These are phyloP conservation scores for Blastobotrys buckinghamii DNA, from an alignment of 1,139 yeast species.

Conservation along the genomic window DNA sequence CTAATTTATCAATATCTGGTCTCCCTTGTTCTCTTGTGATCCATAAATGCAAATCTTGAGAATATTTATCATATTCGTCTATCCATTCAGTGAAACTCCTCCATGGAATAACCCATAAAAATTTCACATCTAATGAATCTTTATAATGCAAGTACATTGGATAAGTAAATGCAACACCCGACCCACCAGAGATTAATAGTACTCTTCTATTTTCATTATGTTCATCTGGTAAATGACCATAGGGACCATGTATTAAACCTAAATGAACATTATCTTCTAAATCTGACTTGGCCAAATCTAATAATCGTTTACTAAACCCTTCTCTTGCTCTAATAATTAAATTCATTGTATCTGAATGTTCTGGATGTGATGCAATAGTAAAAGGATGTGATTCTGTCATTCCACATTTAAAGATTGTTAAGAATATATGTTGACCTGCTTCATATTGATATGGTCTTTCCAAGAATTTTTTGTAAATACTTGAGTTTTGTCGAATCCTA, in stretches of 20 bases:
- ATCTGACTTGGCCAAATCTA: constrained; percentile 9
- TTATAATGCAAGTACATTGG: constrained; percentile 24
- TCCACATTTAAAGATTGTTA: constrained; percentile 23
- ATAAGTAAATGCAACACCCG: constrained; percentile 29
- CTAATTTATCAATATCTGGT: constrained; percentile 19
- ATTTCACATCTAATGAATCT: constrained; percentile 16
- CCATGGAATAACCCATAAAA: constrained; percentile 27
- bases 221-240: constrained; percentile 16
- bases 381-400: constrained; percentile 17
- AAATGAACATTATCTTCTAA: constrained; percentile 12
- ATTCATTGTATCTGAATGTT: constrained; percentile 19
- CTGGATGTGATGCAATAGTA: constrained; percentile 22
- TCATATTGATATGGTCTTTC: constrained; percentile 21
- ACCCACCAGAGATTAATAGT: constrained; percentile 27
- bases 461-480: constrained; percentile 11
- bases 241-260: constrained; percentile 28
- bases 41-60: constrained; percentile 10
- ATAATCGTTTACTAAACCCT: constrained; percentile 24
- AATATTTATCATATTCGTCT: constrained; percentile 2
- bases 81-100: constrained; percentile 12
- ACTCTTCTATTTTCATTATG: constrained; percentile 12
- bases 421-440: constrained; percentile 27
- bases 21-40: constrained; percentile 16
- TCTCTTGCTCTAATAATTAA: constrained; percentile 25
- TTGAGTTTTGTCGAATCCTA: constrained; percentile 18